Evolutionary conservation across 352 stramenopile species (phyloP), one percentile per base, ranked within the genome.

Genomic region (Phytophthora pseudosyringae): DNA sequence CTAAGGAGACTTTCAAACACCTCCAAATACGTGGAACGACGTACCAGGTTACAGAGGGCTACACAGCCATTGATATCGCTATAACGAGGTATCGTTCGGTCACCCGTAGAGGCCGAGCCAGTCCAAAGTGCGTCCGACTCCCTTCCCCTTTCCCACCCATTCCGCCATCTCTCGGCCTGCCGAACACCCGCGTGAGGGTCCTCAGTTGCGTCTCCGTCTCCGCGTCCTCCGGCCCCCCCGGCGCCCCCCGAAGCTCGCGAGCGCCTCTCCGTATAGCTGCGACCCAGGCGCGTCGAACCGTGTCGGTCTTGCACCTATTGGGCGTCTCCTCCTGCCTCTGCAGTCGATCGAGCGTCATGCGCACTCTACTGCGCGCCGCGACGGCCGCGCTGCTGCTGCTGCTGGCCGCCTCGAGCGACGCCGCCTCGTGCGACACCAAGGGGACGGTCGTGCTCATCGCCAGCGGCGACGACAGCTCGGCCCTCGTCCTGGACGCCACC

Each of bases 371-470:
- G 33, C 58, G 50, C 35, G n/a, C 33, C 1, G 5, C 36, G 7
- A 21, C 28, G 12, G 31, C 45, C n/a, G 18, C 43, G 32, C 33
- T 66, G 31, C 47, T 69, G 31, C 47, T 69, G 33, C 39, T 67
- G 10, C 46, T 71, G 15, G 31, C 21, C 12, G 11, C 55, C 3
- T 44, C 53, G 10, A 53, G 26, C 9, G 39, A 48, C 21, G 70
- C 73, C 40, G 31, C 38, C 13, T 51, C 41, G 11, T 88, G 78
- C 47, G 61, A 59, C 31, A 81, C 73, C 16, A 50, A 64, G 39
- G 78, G 78, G 8, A 67, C 59, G n/a, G 59, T 82, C 10, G 77
- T 77, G 13, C 76, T 88, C 40, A 69, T 64, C 8, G 73, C 75
- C 41, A 76, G 68, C 29, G 52, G 51, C 9, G 66, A 76, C 36